Base-by-base conservation (phyloP, 2,329 filamentous ascomycete genomes). In the Rhexocercosporidium sp. region DNA sequence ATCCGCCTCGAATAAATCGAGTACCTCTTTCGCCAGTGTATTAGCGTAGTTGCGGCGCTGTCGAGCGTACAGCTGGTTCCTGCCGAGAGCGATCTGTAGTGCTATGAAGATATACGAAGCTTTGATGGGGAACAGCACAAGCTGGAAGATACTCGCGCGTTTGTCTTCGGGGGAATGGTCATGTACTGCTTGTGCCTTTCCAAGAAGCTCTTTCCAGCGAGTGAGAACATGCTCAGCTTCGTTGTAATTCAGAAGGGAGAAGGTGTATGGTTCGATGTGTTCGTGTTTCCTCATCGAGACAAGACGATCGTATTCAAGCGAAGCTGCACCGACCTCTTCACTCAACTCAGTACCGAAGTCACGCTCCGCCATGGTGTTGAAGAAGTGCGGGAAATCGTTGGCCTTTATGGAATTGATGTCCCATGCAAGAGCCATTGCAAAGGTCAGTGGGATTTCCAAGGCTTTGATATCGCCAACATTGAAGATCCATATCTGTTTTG, bases 401-500 rank as follows among this genome's bases (percentile, higher is more conserved):
- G 83, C 80, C 39, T 82, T 80, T 80, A 85, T 89, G 0, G 79
- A 75, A 29, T 83, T 78, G 22, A 85, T 83, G 72, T 91, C 85
- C 75, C 91, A 92, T 1, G 87, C 89, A 68, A 91, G 81, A 69
- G 90, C 87, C 70, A 91, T 81, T 78, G 88, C 90, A 76, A 90
- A 88, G 74, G 81, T 86, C 73, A 90, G 85, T 34, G 88, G 86
- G 20, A 90, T 81, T 79, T 90, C 86, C 79, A 74, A 44, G 0
- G 83, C 83, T 75, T 88, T 89, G 61, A 89, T 79, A 71, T 89
- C 86, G 20, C 86, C 86, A 7, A 88, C 84, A 66, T 89, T 89
- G 60, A 86, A 84, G 39, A 88, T 81, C 87, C 86, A 89, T 59
- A 89, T 85, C 25, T 68, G 41, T 82, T 80, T 54, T 80, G 80